Evolutionary conservation across 306 rosid species (phyloP), one percentile per base, ranked within the genome.

Genomic region (Vigna reflexopilosa): DNA sequence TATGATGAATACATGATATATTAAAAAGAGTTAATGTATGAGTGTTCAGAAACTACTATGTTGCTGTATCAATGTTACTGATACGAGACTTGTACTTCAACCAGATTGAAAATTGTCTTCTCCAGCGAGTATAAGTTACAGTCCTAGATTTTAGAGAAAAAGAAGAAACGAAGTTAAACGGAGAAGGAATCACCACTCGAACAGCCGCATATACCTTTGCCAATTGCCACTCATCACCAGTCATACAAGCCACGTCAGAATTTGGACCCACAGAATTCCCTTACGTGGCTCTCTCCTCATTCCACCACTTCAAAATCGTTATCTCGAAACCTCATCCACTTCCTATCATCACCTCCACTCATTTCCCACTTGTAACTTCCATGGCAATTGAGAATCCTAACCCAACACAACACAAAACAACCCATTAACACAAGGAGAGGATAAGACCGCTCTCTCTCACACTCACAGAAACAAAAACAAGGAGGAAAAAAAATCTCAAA

Each of bases 241-340:
- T 15, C 2, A 73, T 14, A 81, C 2, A 1, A 49, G 80, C 68
- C 80, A 83, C 69, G 28, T 83, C 68, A 58, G 59, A 72, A 44
- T 11, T 66, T 72, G 83, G 86, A 12, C 72, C 82, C 50, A 78
- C 69, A 44, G 49, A 10, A 44, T 11, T 44, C 15, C 6, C 70
- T 36, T 17, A 40, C 40, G 15, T 59, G 12, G 67, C 57, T 38
- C 59, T 57, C 80, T 77, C 67, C 75, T 45, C 50, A 45, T 12
- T 45, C 50, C 50, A 44, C 48, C 48, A 12, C 38, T 42, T 62
- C 83, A 78, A 50, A 73, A 78, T 84, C 85, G 80, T 84, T 80
- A 80, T 84, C 87, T 49, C 67, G 28, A 84, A 84, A 84, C 87
- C 84, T 80, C 76, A 83, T 83, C 86, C 78, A 74, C 78, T 75